Evolutionary conservation across 108 stramenopile species (phyloP), one percentile per base, ranked within the genome.

Genomic region (Licmophora abbreviata): DNA sequence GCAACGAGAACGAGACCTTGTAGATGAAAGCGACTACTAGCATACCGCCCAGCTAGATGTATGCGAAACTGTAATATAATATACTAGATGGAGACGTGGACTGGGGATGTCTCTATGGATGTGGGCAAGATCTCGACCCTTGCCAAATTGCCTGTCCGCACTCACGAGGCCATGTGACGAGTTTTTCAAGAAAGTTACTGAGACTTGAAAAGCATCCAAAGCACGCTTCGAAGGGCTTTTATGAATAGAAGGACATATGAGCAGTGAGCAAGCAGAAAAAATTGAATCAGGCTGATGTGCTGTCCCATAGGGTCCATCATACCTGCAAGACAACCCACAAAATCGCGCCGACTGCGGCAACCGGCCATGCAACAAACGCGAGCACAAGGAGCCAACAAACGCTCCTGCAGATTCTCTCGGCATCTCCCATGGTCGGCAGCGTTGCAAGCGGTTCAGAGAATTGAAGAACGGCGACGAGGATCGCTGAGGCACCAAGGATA

Each of bases 291-390:
- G 8, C 10, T 8, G 15, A 8, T 7, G 7, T 44, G n/a, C n/a
- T 46, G 8, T 46, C 21, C n/a, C 2, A 2, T 6, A 14, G 1
- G 23, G 14, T 24, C 14, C 21, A 2, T 26, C 44, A 14, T 46
- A 46, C 44, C 44, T 46, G 44, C 20, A 46, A 26, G n/a, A 46
- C 2, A 26, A 46, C 14, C 3, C 3, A 46, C 3, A 46, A 14
- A 26, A 46, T 24, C 24, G 58, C 47, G 20, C 53, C 55, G 12
- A 48, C 37, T 20, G 17, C 63, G 12, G 73, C 67, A 37, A 74
- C 49, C 29, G 73, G 73, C 63, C 67, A 74, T 14, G 67, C 73
- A 9, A 74, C 12, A 48, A 56, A 69, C 36, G 64, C 33, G 17
- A 64, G 52, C n/a, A 70, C 38, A 14, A 33, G 45, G 21, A 56